Evolutionary conservation across 2,329 filamentous ascomycete species (phyloP), one percentile per base, ranked within the genome.

Genomic region (Amphichorda felina): DNA sequence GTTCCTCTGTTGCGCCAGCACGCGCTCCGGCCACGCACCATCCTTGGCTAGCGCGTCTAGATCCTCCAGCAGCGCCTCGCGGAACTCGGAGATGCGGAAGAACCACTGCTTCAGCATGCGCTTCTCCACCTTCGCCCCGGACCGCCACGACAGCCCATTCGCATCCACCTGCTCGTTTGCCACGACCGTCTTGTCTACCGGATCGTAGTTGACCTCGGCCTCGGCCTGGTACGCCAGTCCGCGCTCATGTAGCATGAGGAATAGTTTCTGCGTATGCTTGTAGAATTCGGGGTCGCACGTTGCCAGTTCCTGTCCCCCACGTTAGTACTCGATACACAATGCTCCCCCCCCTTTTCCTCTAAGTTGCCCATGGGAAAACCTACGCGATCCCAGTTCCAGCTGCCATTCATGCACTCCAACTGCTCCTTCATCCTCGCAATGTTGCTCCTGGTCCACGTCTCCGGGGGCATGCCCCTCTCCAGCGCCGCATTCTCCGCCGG

Each of bases 81-180:
- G 76, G 50, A 83, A 91, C 33, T 74, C 72, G 4, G 85, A 89
- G 49, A 91, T 93, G 42, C 77, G 78, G 43, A 94, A 74, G 54
- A 93, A 94, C 87, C 87, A 94, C 56, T 94, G 87, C 57, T 82
- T 85, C 33, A 93, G 64, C 45, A 74, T 73, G 40, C 75, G 66
- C 59, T 87, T 82, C 57, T 91, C 81, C 14, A 93, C 85, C 52
- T 82, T 79, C 34, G 83, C 86, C 8, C 86, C 86, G 2, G 84
- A 91, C 38, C 86, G 74, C 87, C 87, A 94, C 2, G 86, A 94
- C 46, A 67, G 75, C 22, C 87, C 87, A 50, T 85, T 80, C 34
- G 81, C 70, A 52, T 93, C 84, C n/a, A 94, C 85, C 59, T 94
- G 87, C 57, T 94, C 87, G 53, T 94, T 94, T 9, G 87, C 87